Evolutionary conservation across 768 basidiomycete species (phyloP).

Genomic region (Boletus barrowsii): DNA sequence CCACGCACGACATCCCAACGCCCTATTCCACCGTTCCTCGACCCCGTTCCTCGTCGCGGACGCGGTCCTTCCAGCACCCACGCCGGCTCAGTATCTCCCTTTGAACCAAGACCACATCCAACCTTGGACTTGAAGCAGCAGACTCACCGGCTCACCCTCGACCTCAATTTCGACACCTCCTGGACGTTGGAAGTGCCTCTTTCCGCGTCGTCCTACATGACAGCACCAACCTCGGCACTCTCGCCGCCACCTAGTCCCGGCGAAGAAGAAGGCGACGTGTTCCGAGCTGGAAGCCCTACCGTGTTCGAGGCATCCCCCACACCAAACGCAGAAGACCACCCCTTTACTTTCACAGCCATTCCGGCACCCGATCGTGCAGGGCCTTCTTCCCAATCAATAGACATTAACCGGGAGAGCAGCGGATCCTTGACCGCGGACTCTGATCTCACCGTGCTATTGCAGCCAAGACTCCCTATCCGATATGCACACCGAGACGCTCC

Average conservation of each 20-base stretch:
- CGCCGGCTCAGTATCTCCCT: constrained; percentile 14
- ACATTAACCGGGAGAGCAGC: constrained; percentile 1
- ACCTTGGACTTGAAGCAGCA: too few relatives aligned
- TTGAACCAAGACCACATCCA: constrained; percentile 17
- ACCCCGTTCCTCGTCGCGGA: too few relatives aligned
- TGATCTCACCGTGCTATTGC: constrained; percentile 21
- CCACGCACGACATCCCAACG: constrained; percentile 3
- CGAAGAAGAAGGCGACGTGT: constrained; percentile 15
- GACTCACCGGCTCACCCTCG: constrained; percentile 16
- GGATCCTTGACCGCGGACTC: constrained; percentile 18
- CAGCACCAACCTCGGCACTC: constrained; percentile 5
- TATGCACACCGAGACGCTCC: constrained; percentile 9
- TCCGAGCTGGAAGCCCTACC: background rate
- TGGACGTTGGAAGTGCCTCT: constrained; percentile 14
- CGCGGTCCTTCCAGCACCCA: constrained; percentile 8
- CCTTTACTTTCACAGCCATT: constrained; percentile 10
- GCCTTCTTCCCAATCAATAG: background rate
- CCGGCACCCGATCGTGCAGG: constrained; percentile 1
- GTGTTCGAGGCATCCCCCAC: constrained; percentile 3
- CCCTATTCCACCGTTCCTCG: too few relatives aligned
- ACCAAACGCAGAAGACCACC: background rate
- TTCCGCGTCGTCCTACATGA: constrained; percentile 21
- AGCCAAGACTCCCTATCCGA: constrained; percentile 9
- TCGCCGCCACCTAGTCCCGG: constrained; percentile 9
- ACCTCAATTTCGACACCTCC: constrained; percentile 21